Conservation (phyloP, 495 filamentous ascomycete species). For the Xylaria bambusicola region DNA sequence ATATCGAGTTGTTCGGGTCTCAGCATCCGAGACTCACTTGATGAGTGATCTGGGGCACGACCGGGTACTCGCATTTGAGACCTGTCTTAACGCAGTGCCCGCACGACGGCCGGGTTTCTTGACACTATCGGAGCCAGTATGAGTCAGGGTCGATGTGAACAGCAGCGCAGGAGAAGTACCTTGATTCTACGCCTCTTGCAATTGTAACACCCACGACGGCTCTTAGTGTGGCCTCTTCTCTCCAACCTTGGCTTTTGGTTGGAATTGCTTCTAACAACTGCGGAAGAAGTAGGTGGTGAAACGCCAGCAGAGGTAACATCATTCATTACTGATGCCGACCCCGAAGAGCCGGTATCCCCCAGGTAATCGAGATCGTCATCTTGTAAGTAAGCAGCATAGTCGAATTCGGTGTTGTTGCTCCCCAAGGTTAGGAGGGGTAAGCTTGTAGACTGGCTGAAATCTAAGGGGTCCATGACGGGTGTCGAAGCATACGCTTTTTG, state of each 20-base stretch:
- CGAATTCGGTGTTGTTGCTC: constrained; percentile 27
- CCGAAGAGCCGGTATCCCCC: constrained; percentile 30
- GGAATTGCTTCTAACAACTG: constrained; percentile 7
- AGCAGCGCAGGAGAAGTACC: constrained; percentile 29
- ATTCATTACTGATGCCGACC: constrained; percentile 18
- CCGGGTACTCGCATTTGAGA: constrained; percentile 60
- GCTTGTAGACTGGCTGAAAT: constrained; percentile 22
- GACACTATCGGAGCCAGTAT: constrained; percentile 45
- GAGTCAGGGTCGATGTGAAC: not conserved
- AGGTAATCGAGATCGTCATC: constrained; percentile 37
- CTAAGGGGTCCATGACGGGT: constrained; percentile 25
- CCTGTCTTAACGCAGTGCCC: constrained; percentile 60
- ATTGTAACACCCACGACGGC: constrained; percentile 63
- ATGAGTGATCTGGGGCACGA: constrained; percentile 43
- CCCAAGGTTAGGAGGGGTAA: constrained; percentile 28
- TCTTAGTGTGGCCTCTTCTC: constrained; percentile 59
- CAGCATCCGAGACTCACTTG: constrained; percentile 31
- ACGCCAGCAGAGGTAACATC: constrained; percentile 16
- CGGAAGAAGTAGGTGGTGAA: constrained; percentile 14
- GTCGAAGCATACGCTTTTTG: constrained; percentile 1
- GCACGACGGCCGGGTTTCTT: constrained; percentile 60
- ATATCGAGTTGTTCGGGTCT: not conserved
- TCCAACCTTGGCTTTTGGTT: constrained; percentile 38
- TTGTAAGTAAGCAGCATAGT: constrained; percentile 35
- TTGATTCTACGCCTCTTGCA: constrained; percentile 67